These are phyloP conservation scores for Trichoderma aggressivum DNA, from an alignment of 2,329 filamentous ascomycete genomes.

Conservation along the genomic window DNA sequence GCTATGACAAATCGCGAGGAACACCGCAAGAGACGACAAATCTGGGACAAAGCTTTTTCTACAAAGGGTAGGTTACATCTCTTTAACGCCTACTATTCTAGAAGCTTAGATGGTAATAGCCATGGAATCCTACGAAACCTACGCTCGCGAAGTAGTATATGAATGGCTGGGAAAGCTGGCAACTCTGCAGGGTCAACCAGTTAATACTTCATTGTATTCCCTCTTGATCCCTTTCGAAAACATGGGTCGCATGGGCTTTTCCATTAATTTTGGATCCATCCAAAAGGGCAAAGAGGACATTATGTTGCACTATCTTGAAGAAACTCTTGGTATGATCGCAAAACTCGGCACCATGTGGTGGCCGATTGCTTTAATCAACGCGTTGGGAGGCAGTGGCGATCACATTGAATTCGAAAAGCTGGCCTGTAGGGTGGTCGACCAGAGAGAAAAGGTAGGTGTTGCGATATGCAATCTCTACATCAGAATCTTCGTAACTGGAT, in stretches of 20 bases:
- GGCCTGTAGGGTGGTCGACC: neutral
- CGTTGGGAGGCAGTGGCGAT: slow-evolving; percentile 8
- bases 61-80: slow-evolving; percentile 20
- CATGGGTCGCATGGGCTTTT: slow-evolving; percentile 29
- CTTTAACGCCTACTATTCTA: neutral
- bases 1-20: slow-evolving; percentile 21
- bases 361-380: slow-evolving; percentile 22
- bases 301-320: slow-evolving; percentile 25
- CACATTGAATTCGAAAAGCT: neutral
- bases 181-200: slow-evolving; percentile 19
- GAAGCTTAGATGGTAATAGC: neutral
- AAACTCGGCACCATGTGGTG: slow-evolving; percentile 25
- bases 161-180: slow-evolving; percentile 24
- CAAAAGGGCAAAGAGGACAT: slow-evolving; percentile 24
- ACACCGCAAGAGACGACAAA: slow-evolving; percentile 26
- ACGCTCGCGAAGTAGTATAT: slow-evolving; percentile 23
- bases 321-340: slow-evolving; percentile 22
- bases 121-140: slow-evolving; percentile 23
- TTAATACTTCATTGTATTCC: slow-evolving; percentile 27
- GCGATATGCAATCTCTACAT: no score
- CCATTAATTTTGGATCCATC: slow-evolving; percentile 25
- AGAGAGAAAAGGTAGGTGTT: neutral
- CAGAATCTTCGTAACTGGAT: neutral
- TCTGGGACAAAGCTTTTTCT: slow-evolving; percentile 28
- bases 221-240: slow-evolving; percentile 30